phyloP scores from a whole-genome alignment of 139 green algal genomes.

The Tetradesmus obliquus region DNA sequence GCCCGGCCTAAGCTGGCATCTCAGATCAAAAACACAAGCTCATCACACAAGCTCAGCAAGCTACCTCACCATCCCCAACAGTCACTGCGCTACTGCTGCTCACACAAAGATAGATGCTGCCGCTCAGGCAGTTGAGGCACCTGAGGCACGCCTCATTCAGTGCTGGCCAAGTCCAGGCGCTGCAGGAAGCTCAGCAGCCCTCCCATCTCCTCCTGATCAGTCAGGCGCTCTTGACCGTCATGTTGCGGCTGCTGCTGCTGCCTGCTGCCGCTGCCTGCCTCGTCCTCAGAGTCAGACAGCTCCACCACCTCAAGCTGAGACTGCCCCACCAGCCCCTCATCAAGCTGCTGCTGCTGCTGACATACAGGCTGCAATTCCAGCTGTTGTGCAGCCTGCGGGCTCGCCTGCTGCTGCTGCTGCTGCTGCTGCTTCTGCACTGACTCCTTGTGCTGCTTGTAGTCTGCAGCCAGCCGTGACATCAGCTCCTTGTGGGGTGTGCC shows the following conservation, averaged over 20 bases:
- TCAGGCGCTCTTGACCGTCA: not conserved
- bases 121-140: not conserved
- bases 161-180: not conserved
- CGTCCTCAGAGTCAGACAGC: not conserved
- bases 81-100: not conserved
- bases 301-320: not conserved
- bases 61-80: not conserved
- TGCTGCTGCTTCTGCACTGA: not conserved
- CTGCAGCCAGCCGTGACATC: conserved; percentile 20
- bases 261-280: not conserved
- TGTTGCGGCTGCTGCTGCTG: not conserved
- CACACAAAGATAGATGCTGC: too few species aligned
- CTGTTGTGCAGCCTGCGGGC: not conserved
- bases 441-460: conserved; percentile 35
- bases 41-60: not conserved
- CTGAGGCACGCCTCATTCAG: not conserved
- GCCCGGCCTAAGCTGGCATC: too few species aligned
- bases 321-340: not conserved
- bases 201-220: not conserved
- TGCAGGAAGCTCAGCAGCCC: conserved; percentile 16
- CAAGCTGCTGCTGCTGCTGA: not conserved
- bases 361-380: not conserved
- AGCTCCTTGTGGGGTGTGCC: conserved; percentile 38
- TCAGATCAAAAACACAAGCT: too few species aligned
- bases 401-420: conserved; percentile 1